These are phyloP conservation scores for Nakazawaea molendinolei DNA, from an alignment of 805 yeast genomes.

Conservation along the genomic window DNA sequence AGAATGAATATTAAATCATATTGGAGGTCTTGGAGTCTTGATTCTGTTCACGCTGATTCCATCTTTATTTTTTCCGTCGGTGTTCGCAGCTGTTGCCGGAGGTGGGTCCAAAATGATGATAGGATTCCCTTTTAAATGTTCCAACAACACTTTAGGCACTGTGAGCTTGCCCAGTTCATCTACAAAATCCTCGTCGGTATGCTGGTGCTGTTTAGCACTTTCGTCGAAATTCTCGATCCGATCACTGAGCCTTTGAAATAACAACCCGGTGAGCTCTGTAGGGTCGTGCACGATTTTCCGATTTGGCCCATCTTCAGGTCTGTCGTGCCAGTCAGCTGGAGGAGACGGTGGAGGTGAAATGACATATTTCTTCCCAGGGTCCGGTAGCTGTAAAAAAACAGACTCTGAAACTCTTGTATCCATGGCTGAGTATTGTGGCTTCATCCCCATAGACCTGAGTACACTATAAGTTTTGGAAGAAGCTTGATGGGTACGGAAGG, in stretches of 20 bases:
- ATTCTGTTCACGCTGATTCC: conserved; percentile 9
- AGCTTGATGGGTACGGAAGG: conserved; percentile 17
- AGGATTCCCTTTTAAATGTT: conserved; percentile 11
- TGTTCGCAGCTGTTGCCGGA: not conserved
- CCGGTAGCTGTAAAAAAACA: conserved; percentile 11
- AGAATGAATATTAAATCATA: not conserved
- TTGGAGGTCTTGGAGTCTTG: conserved; percentile 12
- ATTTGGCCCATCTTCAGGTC: conserved; percentile 11
- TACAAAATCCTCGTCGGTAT: conserved; percentile 7
- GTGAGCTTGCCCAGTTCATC: conserved; percentile 8
- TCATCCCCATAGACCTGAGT: conserved; percentile 16
- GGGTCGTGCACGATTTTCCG: conserved; percentile 8
- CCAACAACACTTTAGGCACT: conserved; percentile 6
- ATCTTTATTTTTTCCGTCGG: not conserved
- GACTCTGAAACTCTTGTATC: conserved; percentile 9
- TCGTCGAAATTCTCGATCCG: conserved; percentile 7
- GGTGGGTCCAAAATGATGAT: conserved; percentile 12
- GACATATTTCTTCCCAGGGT: conserved; percentile 13
- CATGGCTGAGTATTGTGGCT: conserved; percentile 3
- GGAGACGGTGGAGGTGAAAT: conserved; percentile 15
- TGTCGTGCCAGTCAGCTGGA: conserved; percentile 12
- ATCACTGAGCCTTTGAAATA: conserved; percentile 12
- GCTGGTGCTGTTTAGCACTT: too few relatives aligned
- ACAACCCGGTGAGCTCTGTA: conserved; percentile 9
- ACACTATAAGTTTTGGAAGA: conserved; percentile 14